Conservation (phyloP, 305 asterid species). For the Solanum hybrid region DNA sequence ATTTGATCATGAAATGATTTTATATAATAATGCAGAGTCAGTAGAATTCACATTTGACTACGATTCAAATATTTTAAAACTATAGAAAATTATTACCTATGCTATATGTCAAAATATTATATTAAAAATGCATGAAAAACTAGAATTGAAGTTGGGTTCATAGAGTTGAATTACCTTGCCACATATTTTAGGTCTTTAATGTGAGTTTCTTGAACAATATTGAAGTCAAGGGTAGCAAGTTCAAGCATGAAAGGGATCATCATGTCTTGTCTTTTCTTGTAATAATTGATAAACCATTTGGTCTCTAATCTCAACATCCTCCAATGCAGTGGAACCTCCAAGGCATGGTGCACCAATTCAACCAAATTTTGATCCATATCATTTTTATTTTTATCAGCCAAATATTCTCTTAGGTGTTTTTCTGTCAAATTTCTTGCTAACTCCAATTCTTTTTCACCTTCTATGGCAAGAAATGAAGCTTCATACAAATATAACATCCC, state of each 20-base stretch:
- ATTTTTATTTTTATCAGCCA: neutral
- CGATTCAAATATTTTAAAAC: no score
- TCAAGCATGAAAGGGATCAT: conserved; percentile 22
- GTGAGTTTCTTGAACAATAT: conserved; percentile 30
- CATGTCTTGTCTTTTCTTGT: conserved; percentile 6
- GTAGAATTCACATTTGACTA: neutral
- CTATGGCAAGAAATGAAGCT: conserved; percentile 14
- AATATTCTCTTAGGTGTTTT: conserved; percentile 1
- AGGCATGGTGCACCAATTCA: conserved; percentile 18
- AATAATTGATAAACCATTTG: conserved; percentile 27
- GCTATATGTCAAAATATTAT: neutral
- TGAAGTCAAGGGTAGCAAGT: conserved; percentile 39
- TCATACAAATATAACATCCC: conserved; percentile 34
- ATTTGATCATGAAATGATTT: neutral
- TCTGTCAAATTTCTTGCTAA: conserved; percentile 25
- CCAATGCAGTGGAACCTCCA: conserved; percentile 47
- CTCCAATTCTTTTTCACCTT: conserved; percentile 29
- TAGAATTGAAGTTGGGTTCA: neutral
- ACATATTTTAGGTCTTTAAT: conserved; percentile 24
- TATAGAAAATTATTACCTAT: neutral
- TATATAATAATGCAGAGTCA: neutral
- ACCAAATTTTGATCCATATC: conserved; percentile 6
- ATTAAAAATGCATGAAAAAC: neutral
- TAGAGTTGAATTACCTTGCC: conserved; percentile 11
- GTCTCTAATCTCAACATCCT: conserved; percentile 33